phyloP scores from a whole-genome alignment of 495 filamentous ascomycete species.

The Hypoxylon intermedium region DNA sequence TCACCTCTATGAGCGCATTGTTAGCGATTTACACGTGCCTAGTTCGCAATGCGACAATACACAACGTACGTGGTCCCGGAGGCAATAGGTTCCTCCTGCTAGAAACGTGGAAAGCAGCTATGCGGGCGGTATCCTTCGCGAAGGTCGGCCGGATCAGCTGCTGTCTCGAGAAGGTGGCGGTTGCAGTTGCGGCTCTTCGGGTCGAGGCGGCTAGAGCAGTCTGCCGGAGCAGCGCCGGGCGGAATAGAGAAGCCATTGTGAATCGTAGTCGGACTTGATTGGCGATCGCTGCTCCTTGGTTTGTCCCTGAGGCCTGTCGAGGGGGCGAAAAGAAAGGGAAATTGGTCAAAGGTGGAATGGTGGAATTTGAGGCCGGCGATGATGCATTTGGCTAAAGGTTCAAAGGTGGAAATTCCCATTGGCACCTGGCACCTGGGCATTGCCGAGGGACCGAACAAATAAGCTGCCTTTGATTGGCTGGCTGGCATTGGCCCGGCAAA shows the following conservation, averaged over 20 bases:
- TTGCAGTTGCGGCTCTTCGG: slow-evolving; percentile 41
- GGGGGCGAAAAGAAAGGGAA: background rate
- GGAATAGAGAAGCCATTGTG: slow-evolving; percentile 63
- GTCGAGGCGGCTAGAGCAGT: slow-evolving; percentile 47
- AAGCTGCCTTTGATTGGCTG: slow-evolving; percentile 32
- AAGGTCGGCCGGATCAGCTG: slow-evolving; percentile 43
- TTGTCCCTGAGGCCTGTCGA: slow-evolving; percentile 10
- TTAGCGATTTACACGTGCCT: slow-evolving; percentile 48
- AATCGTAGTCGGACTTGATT: background rate
- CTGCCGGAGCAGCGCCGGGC: slow-evolving; percentile 61
- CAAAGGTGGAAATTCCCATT: background rate
- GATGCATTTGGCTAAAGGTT: slow-evolving; percentile 21
- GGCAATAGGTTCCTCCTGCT: slow-evolving; percentile 71
- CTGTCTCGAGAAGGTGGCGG: slow-evolving; percentile 37
- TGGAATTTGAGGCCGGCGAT: slow-evolving; percentile 21
- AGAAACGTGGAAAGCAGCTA: slow-evolving; percentile 77
- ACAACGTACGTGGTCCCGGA: slow-evolving; percentile 67
- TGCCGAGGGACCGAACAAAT: slow-evolving; percentile 34
- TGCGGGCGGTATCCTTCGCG: slow-evolving; percentile 46
- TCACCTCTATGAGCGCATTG: slow-evolving; percentile 62
- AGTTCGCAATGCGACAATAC: slow-evolving; percentile 21
- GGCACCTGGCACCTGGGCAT: background rate
- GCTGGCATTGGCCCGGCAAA: slow-evolving; percentile 19
- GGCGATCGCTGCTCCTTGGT: background rate
- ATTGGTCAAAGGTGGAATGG: background rate